These are phyloP conservation scores for Abelmoschus esculentus DNA, from an alignment of 345 rosid species.

Conservation along the genomic window DNA sequence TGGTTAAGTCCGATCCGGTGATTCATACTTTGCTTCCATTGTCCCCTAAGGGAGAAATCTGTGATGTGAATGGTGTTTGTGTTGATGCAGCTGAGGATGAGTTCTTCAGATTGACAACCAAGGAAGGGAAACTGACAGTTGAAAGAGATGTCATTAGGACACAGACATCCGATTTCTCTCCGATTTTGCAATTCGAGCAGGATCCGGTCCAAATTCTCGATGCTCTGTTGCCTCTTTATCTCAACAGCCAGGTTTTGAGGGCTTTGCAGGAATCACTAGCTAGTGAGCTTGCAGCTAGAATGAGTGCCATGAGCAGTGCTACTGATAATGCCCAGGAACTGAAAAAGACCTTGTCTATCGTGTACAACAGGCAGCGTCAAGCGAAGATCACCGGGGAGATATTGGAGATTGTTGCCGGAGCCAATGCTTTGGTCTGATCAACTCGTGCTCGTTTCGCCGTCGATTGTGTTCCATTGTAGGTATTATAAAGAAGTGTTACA, in stretches of 20 bases:
- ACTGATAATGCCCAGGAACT: constrained; percentile 74
- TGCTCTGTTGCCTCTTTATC: constrained; percentile 78
- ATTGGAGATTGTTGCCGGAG: constrained; percentile 93
- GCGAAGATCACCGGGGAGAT: constrained; percentile 96
- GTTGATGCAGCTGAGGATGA: constrained; percentile 97
- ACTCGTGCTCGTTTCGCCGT: not conserved
- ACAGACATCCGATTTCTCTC: constrained; percentile 47
- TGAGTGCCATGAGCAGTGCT: constrained; percentile 94
- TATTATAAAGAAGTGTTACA: constrained; percentile 5
- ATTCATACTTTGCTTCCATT: constrained; percentile 84
- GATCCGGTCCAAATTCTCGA: constrained; percentile 96
- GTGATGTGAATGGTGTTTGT: constrained; percentile 77
- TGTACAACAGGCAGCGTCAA: constrained; percentile 80
- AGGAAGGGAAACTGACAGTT: constrained; percentile 76
- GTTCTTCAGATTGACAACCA: constrained; percentile 81
- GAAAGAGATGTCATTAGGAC: constrained; percentile 72
- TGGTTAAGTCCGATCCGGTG: constrained; percentile 81
- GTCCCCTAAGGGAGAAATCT: constrained; percentile 86
- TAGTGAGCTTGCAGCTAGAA: constrained; percentile 89
- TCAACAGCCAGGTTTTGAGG: constrained; percentile 91
- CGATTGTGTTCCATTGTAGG: constrained; percentile 22
- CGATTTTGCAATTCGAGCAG: constrained; percentile 89
- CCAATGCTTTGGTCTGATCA: constrained; percentile 46
- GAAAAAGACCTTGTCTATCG: constrained; percentile 51
- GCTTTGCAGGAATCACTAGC: constrained; percentile 89